These are phyloP conservation scores for Phytophthora colocasiae DNA, from an alignment of 352 stramenopile genomes.

Conservation along the genomic window DNA sequence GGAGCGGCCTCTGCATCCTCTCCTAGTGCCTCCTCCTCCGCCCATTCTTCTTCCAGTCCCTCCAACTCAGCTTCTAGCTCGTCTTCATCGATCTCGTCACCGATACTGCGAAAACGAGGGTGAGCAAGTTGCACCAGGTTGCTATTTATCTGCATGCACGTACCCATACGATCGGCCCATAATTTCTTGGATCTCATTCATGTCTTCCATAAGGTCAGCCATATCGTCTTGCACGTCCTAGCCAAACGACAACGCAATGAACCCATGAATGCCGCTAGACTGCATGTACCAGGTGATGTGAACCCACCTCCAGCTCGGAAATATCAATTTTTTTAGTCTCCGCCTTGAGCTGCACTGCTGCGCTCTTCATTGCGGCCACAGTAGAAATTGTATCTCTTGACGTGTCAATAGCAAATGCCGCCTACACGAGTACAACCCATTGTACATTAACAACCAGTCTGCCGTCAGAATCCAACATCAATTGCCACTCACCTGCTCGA, in stretches of 20 bases:
- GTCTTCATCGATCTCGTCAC: conserved; percentile 95
- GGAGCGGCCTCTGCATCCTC: conserved; percentile 56
- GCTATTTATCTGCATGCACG: not conserved
- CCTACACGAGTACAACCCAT: conserved; percentile 36
- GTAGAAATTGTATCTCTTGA: conserved; percentile 93
- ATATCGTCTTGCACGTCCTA: conserved; percentile 97
- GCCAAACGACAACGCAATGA: not conserved
- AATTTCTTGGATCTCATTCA: conserved; percentile 98
- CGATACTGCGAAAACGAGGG: conserved; percentile 64
- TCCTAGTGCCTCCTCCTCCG: conserved; percentile 63
- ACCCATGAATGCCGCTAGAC: too few species aligned
- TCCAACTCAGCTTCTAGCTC: conserved; percentile 96
- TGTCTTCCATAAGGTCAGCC: conserved; percentile 97
- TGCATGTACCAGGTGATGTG: not conserved
- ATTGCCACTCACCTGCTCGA: conserved; percentile 71
- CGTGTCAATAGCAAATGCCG: conserved; percentile 92
- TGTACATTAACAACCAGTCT: too few species aligned
- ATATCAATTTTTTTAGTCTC: conserved; percentile 97
- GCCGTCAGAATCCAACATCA: not conserved
- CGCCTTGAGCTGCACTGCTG: conserved; percentile 90
- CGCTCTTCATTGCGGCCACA: conserved; percentile 95
- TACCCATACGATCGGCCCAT: conserved; percentile 96
- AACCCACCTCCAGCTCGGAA: conserved; percentile 93
- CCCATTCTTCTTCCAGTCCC: conserved; percentile 94
- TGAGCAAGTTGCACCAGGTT: not conserved